These are phyloP conservation scores for Scutellaria minor DNA, from an alignment of 257 asterid genomes.

Conservation along the genomic window DNA sequence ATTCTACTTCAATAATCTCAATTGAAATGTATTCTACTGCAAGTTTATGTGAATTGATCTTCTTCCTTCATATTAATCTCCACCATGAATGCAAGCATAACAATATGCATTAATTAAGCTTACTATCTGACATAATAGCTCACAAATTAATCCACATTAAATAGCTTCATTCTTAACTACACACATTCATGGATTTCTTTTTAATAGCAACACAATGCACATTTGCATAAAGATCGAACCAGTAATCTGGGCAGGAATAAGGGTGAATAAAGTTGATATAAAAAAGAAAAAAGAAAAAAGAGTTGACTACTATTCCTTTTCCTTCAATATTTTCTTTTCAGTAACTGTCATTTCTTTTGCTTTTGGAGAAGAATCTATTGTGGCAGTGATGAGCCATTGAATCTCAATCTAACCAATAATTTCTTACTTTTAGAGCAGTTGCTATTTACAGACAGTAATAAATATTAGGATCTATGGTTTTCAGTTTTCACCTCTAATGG, in stretches of 20 bases:
- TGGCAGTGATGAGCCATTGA: background rate
- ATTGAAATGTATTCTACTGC: conserved; percentile 29
- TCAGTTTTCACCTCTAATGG: background rate
- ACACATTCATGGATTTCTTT: too few species aligned
- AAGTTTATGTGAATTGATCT: conserved; percentile 26
- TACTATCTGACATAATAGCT: too few species aligned
- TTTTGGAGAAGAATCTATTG: conserved; percentile 7
- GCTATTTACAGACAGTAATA: background rate
- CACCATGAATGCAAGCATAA: background rate
- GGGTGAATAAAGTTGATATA: background rate
- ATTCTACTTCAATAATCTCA: conserved; percentile 27
- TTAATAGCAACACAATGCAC: too few species aligned
- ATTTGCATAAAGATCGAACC: too few species aligned
- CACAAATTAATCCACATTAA: too few species aligned
- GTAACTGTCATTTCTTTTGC: conserved; percentile 17
- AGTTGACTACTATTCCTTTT: background rate
- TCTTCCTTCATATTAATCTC: background rate
- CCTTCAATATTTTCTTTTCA: background rate
- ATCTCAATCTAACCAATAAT: background rate
- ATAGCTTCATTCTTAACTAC: too few species aligned
- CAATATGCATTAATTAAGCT: too few species aligned
- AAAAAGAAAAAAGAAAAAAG: background rate
- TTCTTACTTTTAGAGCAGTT: background rate
- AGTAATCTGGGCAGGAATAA: too few species aligned
- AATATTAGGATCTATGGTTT: background rate